These are phyloP conservation scores for Diaporthe sp. DNA, from an alignment of 2,329 filamentous ascomycete genomes.

Conservation along the genomic window DNA sequence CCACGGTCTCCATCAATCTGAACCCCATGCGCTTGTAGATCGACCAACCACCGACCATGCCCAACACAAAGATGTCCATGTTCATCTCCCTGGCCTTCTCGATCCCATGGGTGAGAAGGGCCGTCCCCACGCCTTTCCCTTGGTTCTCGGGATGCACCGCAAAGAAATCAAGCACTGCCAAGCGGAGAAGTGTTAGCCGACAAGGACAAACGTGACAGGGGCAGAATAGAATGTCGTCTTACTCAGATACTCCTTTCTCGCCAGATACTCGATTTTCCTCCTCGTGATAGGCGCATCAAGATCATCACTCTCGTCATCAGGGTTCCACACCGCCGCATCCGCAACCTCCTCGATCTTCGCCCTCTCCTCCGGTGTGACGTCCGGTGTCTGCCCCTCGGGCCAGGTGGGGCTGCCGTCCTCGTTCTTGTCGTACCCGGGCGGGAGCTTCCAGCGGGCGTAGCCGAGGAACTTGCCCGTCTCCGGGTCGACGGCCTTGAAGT, in stretches of 20 bases:
- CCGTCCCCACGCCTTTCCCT: conserved; percentile 42
- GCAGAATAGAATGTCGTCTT: neutral
- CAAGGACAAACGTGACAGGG: too few relatives aligned
- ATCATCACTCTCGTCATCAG: conserved; percentile 26
- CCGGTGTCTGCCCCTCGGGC: conserved; percentile 41
- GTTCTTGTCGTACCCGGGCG: neutral
- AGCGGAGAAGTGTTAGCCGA: neutral
- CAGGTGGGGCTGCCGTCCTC: conserved; percentile 31
- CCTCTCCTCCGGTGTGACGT: conserved; percentile 38
- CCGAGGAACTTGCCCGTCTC: conserved; percentile 42
- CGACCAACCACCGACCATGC: conserved; percentile 38
- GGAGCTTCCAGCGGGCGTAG: conserved; percentile 43
- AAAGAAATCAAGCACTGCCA: conserved; percentile 45
- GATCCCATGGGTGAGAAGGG: conserved; percentile 42
- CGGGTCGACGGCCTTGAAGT: conserved; percentile 43
- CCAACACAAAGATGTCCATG: conserved; percentile 44
- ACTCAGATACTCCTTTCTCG: conserved; percentile 40
- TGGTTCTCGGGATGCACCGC: conserved; percentile 44
- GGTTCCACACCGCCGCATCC: conserved; percentile 38
- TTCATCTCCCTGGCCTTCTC: conserved; percentile 42
- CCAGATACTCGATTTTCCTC: conserved; percentile 34
- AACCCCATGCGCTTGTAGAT: conserved; percentile 44
- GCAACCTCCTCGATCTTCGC: conserved; percentile 33
- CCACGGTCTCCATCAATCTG: conserved; percentile 39
- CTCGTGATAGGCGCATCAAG: conserved; percentile 36